phyloP scores from a whole-genome alignment of 2,329 filamentous ascomycete genomes.

The Thermochaetoides dissita region DNA sequence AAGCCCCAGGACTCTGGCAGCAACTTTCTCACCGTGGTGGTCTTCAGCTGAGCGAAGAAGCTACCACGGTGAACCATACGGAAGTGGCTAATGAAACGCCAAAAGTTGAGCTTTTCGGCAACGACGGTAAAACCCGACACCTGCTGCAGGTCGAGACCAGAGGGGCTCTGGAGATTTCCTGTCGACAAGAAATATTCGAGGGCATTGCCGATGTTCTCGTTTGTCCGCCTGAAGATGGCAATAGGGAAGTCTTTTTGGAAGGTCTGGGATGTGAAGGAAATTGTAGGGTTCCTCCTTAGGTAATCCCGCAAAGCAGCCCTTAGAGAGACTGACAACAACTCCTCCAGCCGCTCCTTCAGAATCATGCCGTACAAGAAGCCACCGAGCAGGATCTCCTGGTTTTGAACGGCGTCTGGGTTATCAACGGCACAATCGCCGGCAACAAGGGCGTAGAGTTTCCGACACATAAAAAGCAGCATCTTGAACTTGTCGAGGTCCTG shows the following conservation, averaged over 20 bases:
- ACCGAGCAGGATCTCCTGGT: conserved; percentile 86
- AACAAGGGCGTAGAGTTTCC: conserved; percentile 86
- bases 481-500: conserved; percentile 89
- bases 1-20: conserved; percentile 97
- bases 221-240: conserved; percentile 66
- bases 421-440: conserved; percentile 86
- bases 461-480: conserved; percentile 86
- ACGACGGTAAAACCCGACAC: conserved; percentile 91
- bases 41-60: conserved; percentile 96
- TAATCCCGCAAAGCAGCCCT: conserved; percentile 42
- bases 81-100: conserved; percentile 97
- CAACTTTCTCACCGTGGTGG: conserved; percentile 88
- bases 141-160: conserved; percentile 87
- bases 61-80: conserved; percentile 97
- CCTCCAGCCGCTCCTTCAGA: conserved; percentile 84
- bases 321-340: conserved; percentile 53
- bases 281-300: conserved; percentile 40
- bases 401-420: conserved; percentile 92
- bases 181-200: conserved; percentile 95
- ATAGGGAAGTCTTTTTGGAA: conserved; percentile 69
- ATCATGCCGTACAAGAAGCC: conserved; percentile 93
- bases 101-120: conserved; percentile 97
- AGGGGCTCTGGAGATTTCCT: conserved; percentile 81
- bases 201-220: conserved; percentile 74
- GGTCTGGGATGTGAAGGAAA: conserved; percentile 60